A percentile compares a stretch with the other conserved stretches of the same genome.
phyloP scores from a whole-genome alignment of 2,329 filamentous ascomycete genomes.

The Colletotrichum scovillei region DNA sequence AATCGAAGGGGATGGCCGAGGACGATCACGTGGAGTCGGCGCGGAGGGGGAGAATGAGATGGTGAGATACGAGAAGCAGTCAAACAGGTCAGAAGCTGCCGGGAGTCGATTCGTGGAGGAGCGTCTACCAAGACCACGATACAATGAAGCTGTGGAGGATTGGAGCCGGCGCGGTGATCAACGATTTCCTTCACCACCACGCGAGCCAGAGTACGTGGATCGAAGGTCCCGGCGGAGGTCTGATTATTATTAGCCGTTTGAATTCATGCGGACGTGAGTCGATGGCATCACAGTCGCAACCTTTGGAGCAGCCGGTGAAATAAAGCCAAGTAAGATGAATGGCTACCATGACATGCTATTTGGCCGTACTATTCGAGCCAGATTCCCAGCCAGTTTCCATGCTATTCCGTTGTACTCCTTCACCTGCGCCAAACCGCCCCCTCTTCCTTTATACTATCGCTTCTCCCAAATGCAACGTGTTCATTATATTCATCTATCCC shows the following conservation, averaged over 20 bases:
- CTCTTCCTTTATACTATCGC: background rate
- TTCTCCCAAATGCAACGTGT: background rate
- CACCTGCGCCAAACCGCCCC: background rate
- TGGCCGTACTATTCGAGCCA: constrained; percentile 19
- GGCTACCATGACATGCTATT: background rate
- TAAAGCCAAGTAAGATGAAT: background rate
- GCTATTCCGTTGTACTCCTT: background rate
- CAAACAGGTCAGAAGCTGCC: constrained; percentile 16
- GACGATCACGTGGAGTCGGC: background rate
- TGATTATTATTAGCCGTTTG: background rate
- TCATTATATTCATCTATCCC: constrained; percentile 33
- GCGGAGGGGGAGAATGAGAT: constrained; percentile 22
- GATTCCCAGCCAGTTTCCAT: background rate
- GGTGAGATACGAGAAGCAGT: constrained; percentile 20
- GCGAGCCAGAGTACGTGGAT: constrained; percentile 14
- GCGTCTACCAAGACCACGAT: background rate
- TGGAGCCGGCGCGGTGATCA: constrained; percentile 18
- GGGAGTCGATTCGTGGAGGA: constrained; percentile 15
- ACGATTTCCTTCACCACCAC: constrained; percentile 6
- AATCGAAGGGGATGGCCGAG: constrained; percentile 16
- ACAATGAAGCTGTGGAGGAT: constrained; percentile 23
- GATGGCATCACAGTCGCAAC: background rate
- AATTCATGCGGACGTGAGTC: background rate
- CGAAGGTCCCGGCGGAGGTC: constrained; percentile 16
- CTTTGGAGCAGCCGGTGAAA: background rate